Evolutionary conservation across 2,329 filamentous ascomycete genomes (phyloP).

Genomic region (Coniochaeta hoffmannii): DNA sequence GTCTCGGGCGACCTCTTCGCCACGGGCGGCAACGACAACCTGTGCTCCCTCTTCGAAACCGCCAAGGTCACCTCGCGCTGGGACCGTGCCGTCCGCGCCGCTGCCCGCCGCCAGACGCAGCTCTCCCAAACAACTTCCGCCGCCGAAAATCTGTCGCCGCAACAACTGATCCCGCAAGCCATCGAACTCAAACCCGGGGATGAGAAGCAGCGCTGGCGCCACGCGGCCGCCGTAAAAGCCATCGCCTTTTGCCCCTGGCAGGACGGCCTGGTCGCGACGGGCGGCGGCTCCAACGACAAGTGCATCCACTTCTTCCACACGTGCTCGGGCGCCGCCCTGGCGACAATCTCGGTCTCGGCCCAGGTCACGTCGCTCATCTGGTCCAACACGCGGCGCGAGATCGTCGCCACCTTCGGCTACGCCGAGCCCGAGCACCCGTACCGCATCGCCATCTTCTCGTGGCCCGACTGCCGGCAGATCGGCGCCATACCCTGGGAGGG

Average conservation of each 20-base stretch:
- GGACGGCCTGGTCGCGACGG: constrained; percentile 76
- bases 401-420: constrained; percentile 90
- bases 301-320: constrained; percentile 96
- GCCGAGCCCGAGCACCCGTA: constrained; percentile 83
- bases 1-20: constrained; percentile 68
- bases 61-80: constrained; percentile 40
- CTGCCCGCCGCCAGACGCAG: not conserved
- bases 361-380: constrained; percentile 92
- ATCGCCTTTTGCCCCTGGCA: constrained; percentile 97
- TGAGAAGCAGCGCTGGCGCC: constrained; percentile 66
- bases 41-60: constrained; percentile 73
- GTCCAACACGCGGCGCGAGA: constrained; percentile 78
- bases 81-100: not conserved
- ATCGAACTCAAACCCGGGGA: constrained; percentile 44
- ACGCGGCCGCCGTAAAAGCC: constrained; percentile 88
- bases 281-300: constrained; percentile 88
- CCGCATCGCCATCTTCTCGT: constrained; percentile 86
- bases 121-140: not conserved
- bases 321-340: constrained; percentile 71
- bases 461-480: constrained; percentile 84
- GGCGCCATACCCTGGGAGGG: constrained; percentile 79
- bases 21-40: constrained; percentile 88
- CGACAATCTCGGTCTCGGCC: constrained; percentile 84
- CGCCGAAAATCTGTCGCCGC: not conserved
- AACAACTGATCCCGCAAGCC: constrained; percentile 16